Evolutionary conservation across 83 land plant genomes (phyloP), one percentile per base, ranked within the genome.

Genomic region (Picea abies): DNA sequence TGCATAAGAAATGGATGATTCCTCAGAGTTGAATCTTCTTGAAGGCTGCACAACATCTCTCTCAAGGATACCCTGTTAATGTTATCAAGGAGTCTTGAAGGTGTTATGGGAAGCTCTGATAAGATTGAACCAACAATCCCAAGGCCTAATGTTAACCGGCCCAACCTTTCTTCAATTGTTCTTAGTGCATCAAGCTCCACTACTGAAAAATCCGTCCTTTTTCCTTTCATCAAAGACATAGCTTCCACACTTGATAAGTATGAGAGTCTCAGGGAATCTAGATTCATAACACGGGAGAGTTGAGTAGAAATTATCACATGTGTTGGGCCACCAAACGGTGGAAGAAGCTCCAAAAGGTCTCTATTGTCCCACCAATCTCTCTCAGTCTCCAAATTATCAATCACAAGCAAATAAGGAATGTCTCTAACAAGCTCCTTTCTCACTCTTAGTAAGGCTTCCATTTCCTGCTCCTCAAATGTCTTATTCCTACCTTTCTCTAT

Each of bases 351-450:
- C n/a, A n/a, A n/a, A n/a, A n/a, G n/a, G n/a, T n/a, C n/a, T n/a
- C n/a, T n/a, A n/a, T n/a, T n/a, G n/a, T 95, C 97, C 98, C 96
- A 96, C 93, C 93, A 94, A 82, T 96, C 99, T 68, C 90, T 89
- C 88, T 96, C 96, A 52, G 81, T 89, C 81, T 96, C 99, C 81
- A 96, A 84, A 60, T 93, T 95, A 82, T 96, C 97, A 78, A 96
- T 95, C 29, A 96, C 80, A 44, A 96, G 90, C 78, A 96, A 81
- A 83, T 90, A 95, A 3, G 99, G 99, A 11, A 96, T 88, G 81
- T 95, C 92, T 76, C 93, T 72, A 87, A 87, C 88, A 23, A 96
- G 88, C 83, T 95, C 99, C 66, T 86, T 86, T 37, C 89, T 83
- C 49, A 96, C 89, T 78, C 88, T 87, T 20, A 85, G 82, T 37